Percentiles rank a stretch among this genome's conserved stretches.
Evolutionary conservation across 1,139 yeast genomes (phyloP).

Genomic region (Candida mesenterica): DNA sequence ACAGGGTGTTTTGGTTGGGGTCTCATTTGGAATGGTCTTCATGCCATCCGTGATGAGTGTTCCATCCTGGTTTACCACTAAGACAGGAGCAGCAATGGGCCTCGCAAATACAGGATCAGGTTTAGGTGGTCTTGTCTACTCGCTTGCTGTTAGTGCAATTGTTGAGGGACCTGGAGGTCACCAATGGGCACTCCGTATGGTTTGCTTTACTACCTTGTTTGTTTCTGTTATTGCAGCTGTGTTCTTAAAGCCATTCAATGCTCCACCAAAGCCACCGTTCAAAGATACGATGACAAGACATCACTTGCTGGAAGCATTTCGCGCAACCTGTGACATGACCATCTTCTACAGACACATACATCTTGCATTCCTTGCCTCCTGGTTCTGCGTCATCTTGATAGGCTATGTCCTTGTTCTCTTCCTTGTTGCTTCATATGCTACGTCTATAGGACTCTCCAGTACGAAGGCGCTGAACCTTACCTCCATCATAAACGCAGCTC

Average conservation of each 20-base stretch:
- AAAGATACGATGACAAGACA: neutral
- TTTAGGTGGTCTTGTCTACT: slow-evolving; percentile 53
- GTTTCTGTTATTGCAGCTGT: neutral
- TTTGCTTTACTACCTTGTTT: slow-evolving; percentile 44
- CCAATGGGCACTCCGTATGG: slow-evolving; percentile 66
- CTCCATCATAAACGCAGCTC: slow-evolving; percentile 63
- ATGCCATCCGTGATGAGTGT: slow-evolving; percentile 57
- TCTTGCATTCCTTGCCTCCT: slow-evolving; percentile 43
- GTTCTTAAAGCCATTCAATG: slow-evolving; percentile 1
- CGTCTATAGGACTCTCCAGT: slow-evolving; percentile 54
- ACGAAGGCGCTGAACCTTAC: slow-evolving; percentile 60
- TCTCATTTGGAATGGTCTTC: slow-evolving; percentile 58
- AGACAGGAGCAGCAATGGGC: slow-evolving; percentile 58
- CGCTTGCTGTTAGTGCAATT: slow-evolving; percentile 47
- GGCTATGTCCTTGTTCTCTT: slow-evolving; percentile 62
- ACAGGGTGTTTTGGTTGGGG: slow-evolving; percentile 66
- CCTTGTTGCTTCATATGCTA: slow-evolving; percentile 60
- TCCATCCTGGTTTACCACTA: slow-evolving; percentile 63
- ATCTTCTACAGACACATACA: slow-evolving; percentile 31
- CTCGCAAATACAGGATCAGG: slow-evolving; percentile 63
- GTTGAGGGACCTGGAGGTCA: slow-evolving; percentile 55
- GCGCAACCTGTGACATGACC: slow-evolving; percentile 20
- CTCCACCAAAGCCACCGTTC: neutral
- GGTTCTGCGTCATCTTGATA: slow-evolving; percentile 56
- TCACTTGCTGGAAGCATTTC: slow-evolving; percentile 1